These are phyloP conservation scores for Dendrostoma leiphaemia DNA, from an alignment of 2,329 filamentous ascomycete species.

Conservation along the genomic window DNA sequence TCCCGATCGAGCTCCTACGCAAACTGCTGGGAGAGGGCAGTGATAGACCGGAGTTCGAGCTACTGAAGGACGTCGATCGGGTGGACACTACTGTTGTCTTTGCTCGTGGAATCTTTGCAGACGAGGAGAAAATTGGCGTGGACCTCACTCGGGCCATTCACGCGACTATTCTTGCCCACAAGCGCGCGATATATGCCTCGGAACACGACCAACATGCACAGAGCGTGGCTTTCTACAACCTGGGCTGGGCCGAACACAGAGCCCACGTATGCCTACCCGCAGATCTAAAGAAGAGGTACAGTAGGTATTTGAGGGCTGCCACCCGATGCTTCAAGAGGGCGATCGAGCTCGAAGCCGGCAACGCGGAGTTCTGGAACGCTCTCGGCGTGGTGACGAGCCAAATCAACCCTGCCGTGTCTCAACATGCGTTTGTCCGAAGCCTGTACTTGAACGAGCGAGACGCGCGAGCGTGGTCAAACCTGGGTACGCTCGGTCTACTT, in stretches of 20 bases:
- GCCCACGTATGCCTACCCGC: conserved; percentile 67
- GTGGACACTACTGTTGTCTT: conserved; percentile 45
- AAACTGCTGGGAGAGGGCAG: conserved; percentile 57
- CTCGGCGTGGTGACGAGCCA: conserved; percentile 86
- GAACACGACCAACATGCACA: conserved; percentile 78
- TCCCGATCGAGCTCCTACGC: conserved; percentile 59
- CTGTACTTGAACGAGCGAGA: conserved; percentile 89
- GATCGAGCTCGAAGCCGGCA: conserved; percentile 92
- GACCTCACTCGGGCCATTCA: conserved; percentile 62
- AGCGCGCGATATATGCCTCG: conserved; percentile 75
- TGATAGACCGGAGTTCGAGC: conserved; percentile 52
- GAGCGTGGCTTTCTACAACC: conserved; percentile 94
- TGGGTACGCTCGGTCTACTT: conserved; percentile 81
- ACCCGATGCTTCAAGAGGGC: conserved; percentile 92
- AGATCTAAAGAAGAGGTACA: conserved; percentile 53
- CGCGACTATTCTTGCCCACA: conserved; percentile 79
- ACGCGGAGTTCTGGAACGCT: conserved; percentile 96
- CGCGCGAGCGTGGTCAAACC: conserved; percentile 83
- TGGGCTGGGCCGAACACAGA: conserved; percentile 89
- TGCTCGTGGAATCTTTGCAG: conserved; percentile 42
- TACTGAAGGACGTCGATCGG: conserved; percentile 69
- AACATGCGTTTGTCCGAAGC: conserved; percentile 90
- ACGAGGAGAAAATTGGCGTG: conserved; percentile 46
- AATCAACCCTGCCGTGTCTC: conserved; percentile 81
- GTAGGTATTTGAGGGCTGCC: conserved; percentile 73